Evolutionary conservation across 306 rosid genomes (phyloP).

Genomic region (Styphnolobium japonicum): DNA sequence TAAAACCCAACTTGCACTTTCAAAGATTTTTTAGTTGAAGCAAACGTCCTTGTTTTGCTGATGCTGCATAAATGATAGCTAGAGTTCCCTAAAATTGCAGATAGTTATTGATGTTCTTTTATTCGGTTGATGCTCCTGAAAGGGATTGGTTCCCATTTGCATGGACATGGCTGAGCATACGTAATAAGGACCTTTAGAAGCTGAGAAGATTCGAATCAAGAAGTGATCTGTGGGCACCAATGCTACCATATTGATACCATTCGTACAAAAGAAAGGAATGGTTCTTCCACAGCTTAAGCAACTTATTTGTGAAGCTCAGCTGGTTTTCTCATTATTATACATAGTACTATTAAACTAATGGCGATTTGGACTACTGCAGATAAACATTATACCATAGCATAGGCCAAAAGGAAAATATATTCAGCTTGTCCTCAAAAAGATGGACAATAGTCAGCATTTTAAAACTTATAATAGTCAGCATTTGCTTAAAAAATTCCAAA

Average conservation of each 20-base stretch:
- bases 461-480: background rate
- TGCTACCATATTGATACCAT: conserved; percentile 11
- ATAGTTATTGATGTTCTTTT: background rate
- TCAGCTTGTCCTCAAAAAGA: conserved; percentile 16
- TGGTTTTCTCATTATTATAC: background rate
- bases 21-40: background rate
- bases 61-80: background rate
- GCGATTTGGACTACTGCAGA: background rate
- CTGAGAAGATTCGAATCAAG: conserved; percentile 21
- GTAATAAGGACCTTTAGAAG: background rate
- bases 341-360: background rate
- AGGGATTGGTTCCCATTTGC: conserved; percentile 20
- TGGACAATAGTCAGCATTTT: conserved; percentile 18
- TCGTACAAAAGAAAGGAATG: conserved; percentile 24
- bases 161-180: background rate
- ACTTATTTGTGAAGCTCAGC: conserved; percentile 1
- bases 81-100: background rate
- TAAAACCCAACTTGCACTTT: background rate
- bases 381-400: background rate
- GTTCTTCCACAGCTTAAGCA: conserved; percentile 3
- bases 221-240: conserved; percentile 11
- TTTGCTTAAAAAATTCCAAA: conserved; percentile 11
- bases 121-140: background rate
- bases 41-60: background rate
- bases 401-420: background rate